Evolutionary conservation across 1,284 basidiomycete species (phyloP).

Genomic region (Caloboletus inedulis): DNA sequence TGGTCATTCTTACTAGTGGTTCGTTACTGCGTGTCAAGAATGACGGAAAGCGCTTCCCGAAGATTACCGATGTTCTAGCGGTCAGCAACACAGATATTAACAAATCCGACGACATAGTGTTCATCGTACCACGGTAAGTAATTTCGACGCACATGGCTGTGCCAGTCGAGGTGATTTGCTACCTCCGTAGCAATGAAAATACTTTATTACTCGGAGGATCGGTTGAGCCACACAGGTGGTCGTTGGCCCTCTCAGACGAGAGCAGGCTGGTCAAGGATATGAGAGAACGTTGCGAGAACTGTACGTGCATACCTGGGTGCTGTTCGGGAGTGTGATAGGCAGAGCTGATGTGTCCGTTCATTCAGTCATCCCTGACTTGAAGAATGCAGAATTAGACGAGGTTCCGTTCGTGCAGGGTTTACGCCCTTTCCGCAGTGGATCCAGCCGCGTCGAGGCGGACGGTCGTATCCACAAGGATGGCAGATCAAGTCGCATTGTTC

Average conservation of each 20-base stretch:
- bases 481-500: not conserved
- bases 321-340: not conserved
- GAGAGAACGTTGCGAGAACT: not conserved
- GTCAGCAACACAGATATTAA: not conserved
- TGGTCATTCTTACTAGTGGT: not conserved
- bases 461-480: not conserved
- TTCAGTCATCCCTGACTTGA: not conserved
- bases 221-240: not conserved
- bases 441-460: not conserved
- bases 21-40: not conserved
- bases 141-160: not conserved
- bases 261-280: not conserved
- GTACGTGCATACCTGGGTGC: not conserved
- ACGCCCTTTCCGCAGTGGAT: not conserved
- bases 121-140: not conserved
- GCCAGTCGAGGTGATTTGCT: not conserved
- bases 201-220: not conserved
- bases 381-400: not conserved
- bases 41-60: not conserved
- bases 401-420: not conserved
- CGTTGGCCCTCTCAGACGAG: not conserved
- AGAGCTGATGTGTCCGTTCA: not conserved
- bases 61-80: not conserved
- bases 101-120: not conserved
- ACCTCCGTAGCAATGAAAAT: not conserved